A percentile compares a stretch with the other conserved stretches of the same genome.
Conservation (phyloP, 257 asterid species). For the Salvia splendens region DNA sequence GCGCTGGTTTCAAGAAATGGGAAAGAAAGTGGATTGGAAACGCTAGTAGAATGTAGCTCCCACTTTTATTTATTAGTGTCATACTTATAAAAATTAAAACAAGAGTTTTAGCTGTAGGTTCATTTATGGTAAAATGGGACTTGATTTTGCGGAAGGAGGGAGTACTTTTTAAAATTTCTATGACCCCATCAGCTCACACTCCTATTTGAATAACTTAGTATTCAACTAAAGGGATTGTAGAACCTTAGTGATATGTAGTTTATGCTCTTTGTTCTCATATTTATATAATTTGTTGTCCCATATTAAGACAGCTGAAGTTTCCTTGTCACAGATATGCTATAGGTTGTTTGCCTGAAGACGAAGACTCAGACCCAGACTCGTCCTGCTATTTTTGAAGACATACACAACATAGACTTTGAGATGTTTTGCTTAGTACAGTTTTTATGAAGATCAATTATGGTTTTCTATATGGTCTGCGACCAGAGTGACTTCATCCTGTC, state of each 20-base stretch:
- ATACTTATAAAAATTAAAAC: no score
- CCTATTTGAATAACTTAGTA: not conserved
- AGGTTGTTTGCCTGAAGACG: conserved; percentile 28
- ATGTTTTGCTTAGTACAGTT: conserved; percentile 25
- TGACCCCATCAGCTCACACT: not conserved
- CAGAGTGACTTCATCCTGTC: no score
- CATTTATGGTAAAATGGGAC: no score
- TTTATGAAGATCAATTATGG: no score
- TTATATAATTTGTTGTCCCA: not conserved
- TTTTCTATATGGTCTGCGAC: no score
- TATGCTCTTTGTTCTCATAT: not conserved
- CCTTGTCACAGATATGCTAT: conserved; percentile 28
- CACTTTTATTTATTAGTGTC: no score
- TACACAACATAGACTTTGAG: conserved; percentile 27
- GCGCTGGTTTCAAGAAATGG: no score
- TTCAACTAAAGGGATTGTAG: not conserved
- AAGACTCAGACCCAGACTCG: conserved; percentile 30
- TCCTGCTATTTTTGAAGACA: conserved; percentile 30
- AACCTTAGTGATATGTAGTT: not conserved
- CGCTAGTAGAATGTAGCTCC: no score
- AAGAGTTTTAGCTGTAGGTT: no score
- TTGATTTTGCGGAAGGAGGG: no score
- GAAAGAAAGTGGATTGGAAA: no score
- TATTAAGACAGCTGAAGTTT: conserved; percentile 2
- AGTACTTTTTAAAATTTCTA: not conserved